Evolutionary conservation across 225 moss, liverwort and hornwort genomes (phyloP), one percentile per base, ranked within the genome.

Genomic region (Physcomitrium patens): DNA sequence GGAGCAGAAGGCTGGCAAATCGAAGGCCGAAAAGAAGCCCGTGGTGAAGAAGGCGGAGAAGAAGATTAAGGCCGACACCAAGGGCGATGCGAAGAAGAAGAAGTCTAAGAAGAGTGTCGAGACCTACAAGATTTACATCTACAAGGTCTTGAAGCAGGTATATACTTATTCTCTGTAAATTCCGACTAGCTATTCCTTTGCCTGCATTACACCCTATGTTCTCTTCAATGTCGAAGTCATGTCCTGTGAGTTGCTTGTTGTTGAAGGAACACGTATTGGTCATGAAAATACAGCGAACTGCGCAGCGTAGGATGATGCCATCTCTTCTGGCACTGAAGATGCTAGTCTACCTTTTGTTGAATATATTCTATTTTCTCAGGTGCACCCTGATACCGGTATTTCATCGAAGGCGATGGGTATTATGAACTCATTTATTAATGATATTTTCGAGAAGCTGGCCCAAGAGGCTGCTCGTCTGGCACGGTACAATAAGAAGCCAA

Each of bases 71-170:
- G 83, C 83, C 0, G 78, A 83, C 13, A 64, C 64, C 4, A 86
- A 86, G 71, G 78, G 76, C 9, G 86, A 81, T 2, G 83, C 67
- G 15, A 86, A 86, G 83, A 86, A 76, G 86, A 86, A 86, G 80
- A 76, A 57, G 37, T 45, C 65, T 0, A 86, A 86, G 86, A 86
- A 86, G 86, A 86, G 81, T 0, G 78, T 78, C 3, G 86, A 83
- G 81, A 86, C 86, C 0, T 86, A 86, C 71, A 86, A 86, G 77
- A 86, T 86, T 1, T 86, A 86, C 77, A 86, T 86, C 42, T 86
- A 86, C 86, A 86, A 86, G 77, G 82, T 86, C 13, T 71, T 86
- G 67, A 86, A 86, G 76, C 86, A 86, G 83, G 86, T 86, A 1
- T 1, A 1, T 24, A 24, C 24, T 27, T 1, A 20, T 2, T 0